Evolutionary conservation across 352 stramenopile species (phyloP), one percentile per base, ranked within the genome.

Genomic region (Globisporangium middletonii): DNA sequence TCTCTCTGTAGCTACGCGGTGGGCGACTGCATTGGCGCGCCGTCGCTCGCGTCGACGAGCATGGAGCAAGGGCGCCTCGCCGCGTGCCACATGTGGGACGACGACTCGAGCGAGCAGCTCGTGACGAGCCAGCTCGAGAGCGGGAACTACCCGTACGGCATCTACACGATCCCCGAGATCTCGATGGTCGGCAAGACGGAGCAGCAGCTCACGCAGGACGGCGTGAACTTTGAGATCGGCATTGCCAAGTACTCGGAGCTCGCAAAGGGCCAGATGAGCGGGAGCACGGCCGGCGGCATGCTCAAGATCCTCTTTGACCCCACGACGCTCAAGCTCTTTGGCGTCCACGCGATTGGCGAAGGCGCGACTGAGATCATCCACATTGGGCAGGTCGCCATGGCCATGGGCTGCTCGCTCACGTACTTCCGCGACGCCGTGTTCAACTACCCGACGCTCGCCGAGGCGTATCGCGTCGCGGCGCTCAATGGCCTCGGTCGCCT

Each of bases 101-200:
- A 74, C 27, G 28, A 44, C 44, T 1, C 38, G 28, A 68, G 75
- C 18, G 70, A 92, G 55, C 69, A 83, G 16, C 59, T 61, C 26
- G 59, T 58, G 5, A 88, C 80, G 42, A 89, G 80, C 45, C 79
- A 90, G 63, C 66, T 90, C 30, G 76, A 88, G 60, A 88, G 60
- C 53, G 83, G 79, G 50, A 89, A 88, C 57, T 96, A 94, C 54
- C 88, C 88, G 45, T 96, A 95, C 63, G 88, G 88, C 53, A 96
- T 96, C 64, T 96, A 96, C 71, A 96, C 88, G 38, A 93, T 96
- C 46, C 88, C 88, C 1, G 88, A 96, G 60, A 95, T 96, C 57
- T 93, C 79, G 44, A 96, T 96, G 88, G 83, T 96, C 23, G 88
- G 88, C 45, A 88, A 94, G 72, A 94, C 85, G 48, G 88, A 96